phyloP scores from a whole-genome alignment of 2,329 filamentous ascomycete species.

The Nothopassalora personata region DNA sequence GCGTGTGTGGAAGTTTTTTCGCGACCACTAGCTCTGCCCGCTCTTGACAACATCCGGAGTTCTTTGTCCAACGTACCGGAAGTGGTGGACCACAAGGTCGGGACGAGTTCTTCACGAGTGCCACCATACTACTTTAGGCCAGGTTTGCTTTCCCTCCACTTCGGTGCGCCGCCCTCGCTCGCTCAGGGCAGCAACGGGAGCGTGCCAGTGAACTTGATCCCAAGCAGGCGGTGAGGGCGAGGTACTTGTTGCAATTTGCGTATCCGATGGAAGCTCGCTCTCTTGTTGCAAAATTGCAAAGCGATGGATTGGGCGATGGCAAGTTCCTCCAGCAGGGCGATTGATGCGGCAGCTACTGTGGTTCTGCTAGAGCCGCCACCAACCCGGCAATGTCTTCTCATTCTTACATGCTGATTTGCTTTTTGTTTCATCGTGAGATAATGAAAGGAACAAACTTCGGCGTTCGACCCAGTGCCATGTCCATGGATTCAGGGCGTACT shows the following conservation, averaged over 20 bases:
- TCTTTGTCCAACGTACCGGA: not conserved
- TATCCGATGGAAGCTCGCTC: not conserved
- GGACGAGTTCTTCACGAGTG: not conserved
- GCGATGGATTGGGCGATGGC: not conserved
- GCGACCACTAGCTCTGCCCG: too few relatives aligned
- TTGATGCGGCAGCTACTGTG: not conserved
- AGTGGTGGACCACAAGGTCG: not conserved
- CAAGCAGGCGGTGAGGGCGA: not conserved
- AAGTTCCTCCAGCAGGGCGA: not conserved
- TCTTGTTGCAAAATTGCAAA: not conserved
- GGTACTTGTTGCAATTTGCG: not conserved
- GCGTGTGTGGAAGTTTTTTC: not conserved
- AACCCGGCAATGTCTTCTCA: not conserved
- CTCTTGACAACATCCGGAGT: not conserved
- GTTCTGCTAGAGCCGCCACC: not conserved
- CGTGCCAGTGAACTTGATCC: not conserved
- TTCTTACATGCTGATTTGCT: not conserved
- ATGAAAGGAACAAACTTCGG: not conserved
- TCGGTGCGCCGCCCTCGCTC: not conserved
- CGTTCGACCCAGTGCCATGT: slow-evolving; percentile 6
- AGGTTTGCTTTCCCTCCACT: not conserved
- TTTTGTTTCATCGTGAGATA: not conserved
- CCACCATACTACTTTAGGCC: not conserved
- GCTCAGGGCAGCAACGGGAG: not conserved
- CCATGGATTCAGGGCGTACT: not conserved